Conservation (phyloP, 768 basidiomycete species). For the Termitomyces heimii region DNA sequence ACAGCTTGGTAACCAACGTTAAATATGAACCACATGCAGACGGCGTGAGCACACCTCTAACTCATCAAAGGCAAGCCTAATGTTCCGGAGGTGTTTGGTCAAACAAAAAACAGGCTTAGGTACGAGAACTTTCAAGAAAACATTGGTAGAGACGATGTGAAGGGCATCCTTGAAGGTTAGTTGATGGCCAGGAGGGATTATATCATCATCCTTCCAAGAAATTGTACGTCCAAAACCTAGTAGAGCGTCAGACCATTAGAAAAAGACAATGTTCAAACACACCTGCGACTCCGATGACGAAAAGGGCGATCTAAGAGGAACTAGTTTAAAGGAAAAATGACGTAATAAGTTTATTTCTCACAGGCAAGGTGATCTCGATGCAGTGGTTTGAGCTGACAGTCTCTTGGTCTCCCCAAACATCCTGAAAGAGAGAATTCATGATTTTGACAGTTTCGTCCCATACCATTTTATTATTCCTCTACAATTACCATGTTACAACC, state of each 20-base stretch:
- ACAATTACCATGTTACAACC: neutral
- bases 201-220: constrained; percentile 37
- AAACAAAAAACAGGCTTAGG: constrained; percentile 34
- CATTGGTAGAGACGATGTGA: constrained; percentile 31
- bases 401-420: constrained; percentile 40
- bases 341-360: constrained; percentile 18
- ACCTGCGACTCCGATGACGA: constrained; percentile 52
- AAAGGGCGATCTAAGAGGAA: constrained; percentile 40
- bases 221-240: constrained; percentile 47
- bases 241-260: neutral
- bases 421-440: constrained; percentile 35
- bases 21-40: neutral
- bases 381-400: constrained; percentile 38
- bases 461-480: constrained; percentile 43
- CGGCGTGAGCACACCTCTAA: constrained; percentile 25
- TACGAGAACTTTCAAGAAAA: constrained; percentile 30
- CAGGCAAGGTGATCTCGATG: constrained; percentile 49
- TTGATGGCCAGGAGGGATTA: constrained; percentile 34
- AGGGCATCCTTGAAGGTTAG: constrained; percentile 46
- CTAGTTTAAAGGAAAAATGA: constrained; percentile 5
- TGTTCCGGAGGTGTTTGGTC: constrained; percentile 24
- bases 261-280: neutral
- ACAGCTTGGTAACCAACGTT: constrained; percentile 20
- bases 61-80: constrained; percentile 35
- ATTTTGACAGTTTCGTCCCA: constrained; percentile 42